Evolutionary conservation across 306 rosid species (phyloP).

Genomic region (Glycyrrhiza uralensis): DNA sequence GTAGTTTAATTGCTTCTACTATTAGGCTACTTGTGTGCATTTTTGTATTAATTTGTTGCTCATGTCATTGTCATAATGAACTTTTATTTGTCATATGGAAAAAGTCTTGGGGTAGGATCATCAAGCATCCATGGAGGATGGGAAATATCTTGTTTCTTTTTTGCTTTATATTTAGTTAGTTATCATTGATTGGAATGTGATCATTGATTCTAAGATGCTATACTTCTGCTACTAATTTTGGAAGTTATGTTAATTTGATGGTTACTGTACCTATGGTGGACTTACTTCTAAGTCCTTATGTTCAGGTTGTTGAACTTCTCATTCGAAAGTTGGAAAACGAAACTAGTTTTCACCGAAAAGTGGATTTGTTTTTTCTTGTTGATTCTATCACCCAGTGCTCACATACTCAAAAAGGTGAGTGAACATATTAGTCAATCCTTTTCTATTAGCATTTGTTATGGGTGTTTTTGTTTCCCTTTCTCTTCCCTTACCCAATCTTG

Average conservation of each 20-base stretch:
- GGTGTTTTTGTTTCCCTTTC: neutral
- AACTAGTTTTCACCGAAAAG: conserved; percentile 85
- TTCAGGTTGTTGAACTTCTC: conserved; percentile 98
- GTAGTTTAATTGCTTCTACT: neutral
- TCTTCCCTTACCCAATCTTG: neutral
- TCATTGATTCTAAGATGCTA: neutral
- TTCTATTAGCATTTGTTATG: conserved; percentile 1
- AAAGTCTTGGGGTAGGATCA: conserved; percentile 16
- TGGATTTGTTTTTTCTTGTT: conserved; percentile 95
- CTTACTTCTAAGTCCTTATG: conserved; percentile 27
- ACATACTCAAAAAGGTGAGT: conserved; percentile 79
- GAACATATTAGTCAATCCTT: neutral
- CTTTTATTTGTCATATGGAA: neutral
- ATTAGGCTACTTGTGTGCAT: neutral
- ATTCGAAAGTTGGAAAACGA: conserved; percentile 90
- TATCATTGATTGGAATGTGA: neutral
- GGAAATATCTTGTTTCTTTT: neutral
- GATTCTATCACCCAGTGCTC: conserved; percentile 98
- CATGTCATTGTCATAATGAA: neutral
- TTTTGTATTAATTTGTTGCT: neutral
- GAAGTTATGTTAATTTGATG: conserved; percentile 2
- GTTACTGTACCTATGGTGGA: conserved; percentile 7
- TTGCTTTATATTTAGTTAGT: conserved; percentile 16
- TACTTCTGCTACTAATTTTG: neutral
- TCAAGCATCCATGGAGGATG: conserved; percentile 9